Conservation (phyloP, 2,329 filamentous ascomycete genomes). For the Botrytis pseudocinerea region DNA sequence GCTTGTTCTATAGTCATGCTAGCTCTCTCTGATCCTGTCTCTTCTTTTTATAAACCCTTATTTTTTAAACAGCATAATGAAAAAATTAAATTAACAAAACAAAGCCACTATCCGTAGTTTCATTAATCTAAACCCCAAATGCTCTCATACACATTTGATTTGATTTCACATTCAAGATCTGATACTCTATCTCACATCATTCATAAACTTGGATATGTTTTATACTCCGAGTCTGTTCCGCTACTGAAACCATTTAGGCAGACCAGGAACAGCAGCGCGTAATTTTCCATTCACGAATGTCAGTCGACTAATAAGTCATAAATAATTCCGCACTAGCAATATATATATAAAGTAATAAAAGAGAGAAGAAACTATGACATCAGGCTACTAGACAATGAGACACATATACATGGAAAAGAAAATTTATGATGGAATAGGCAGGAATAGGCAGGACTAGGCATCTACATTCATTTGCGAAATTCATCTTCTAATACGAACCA, state of each 20-base stretch:
- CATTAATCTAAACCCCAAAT: not conserved
- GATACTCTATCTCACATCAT: not conserved
- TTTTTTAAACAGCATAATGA: not conserved
- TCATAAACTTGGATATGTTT: no score
- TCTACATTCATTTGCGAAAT: not conserved
- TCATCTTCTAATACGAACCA: not conserved
- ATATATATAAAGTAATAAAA: not conserved
- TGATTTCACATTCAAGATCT: not conserved
- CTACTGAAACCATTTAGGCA: not conserved
- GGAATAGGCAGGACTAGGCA: not conserved
- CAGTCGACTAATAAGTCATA: not conserved
- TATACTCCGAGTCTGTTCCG: not conserved
- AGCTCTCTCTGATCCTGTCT: rapidly evolving
- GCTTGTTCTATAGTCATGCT: not conserved
- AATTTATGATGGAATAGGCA: not conserved
- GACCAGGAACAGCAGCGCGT: not conserved
- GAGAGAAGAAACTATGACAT: not conserved
- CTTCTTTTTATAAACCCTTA: not conserved
- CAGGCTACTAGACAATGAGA: not conserved
- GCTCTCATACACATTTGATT: not conserved
- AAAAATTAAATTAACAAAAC: no score
- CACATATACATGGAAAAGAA: not conserved
- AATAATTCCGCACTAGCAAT: not conserved
- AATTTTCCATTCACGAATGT: not conserved
- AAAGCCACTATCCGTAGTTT: not conserved